These are phyloP conservation scores for Sanghuangporus sanghuang DNA, from an alignment of 1,284 basidiomycete species.

Conservation along the genomic window DNA sequence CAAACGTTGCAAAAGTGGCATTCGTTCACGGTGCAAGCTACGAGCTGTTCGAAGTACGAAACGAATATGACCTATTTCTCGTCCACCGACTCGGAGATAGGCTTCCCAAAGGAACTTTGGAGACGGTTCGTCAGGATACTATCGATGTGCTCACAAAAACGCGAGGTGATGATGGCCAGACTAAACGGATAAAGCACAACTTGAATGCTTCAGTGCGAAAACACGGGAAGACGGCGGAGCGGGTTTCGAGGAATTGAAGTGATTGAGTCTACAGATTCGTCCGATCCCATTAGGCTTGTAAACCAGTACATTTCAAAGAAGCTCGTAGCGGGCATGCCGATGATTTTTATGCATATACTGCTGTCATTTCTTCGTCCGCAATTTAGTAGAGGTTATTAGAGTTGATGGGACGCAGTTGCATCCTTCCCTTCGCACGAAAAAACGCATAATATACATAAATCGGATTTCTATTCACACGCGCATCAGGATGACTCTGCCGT, in stretches of 20 bases:
- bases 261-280: background rate
- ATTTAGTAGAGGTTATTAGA: background rate
- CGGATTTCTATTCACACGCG: conserved; percentile 34
- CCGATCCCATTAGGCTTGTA: background rate
- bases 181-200: conserved; percentile 4
- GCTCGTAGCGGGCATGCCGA: background rate
- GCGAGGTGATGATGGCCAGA: conserved; percentile 3
- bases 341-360: background rate
- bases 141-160: background rate
- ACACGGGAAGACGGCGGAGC: conserved; percentile 5
- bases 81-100: conserved; percentile 9
- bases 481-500: conserved; percentile 78
- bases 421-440: background rate
- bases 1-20: conserved; percentile 22
- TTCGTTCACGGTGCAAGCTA: conserved; percentile 23
- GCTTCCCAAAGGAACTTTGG: conserved; percentile 5
- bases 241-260: conserved; percentile 7
- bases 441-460: background rate
- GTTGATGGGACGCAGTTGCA: background rate
- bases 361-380: background rate
- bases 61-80: conserved; percentile 21
- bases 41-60: conserved; percentile 27
- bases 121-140: background rate
- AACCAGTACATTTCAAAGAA: background rate
- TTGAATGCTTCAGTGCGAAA: background rate